phyloP scores from a whole-genome alignment of 2,329 filamentous ascomycete species.

The Salinomyces thailandicus region DNA sequence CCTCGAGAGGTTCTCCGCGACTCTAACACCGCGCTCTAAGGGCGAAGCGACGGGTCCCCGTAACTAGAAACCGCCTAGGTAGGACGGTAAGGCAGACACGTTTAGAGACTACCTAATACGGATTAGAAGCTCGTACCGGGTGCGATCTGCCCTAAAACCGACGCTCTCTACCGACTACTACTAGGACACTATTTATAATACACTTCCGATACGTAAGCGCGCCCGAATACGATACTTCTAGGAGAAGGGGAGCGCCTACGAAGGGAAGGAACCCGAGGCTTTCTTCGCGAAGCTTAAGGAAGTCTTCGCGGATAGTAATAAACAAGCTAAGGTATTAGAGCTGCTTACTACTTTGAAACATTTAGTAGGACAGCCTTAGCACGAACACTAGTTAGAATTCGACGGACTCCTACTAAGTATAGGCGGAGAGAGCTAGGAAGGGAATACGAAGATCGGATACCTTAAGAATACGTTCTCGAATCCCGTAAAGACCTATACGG shows the following conservation, averaged over 20 bases:
- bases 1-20: too few species aligned
- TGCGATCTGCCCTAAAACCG: not conserved
- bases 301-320: not conserved
- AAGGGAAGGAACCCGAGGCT: not conserved
- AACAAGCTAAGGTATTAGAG: conserved; percentile 7
- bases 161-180: not conserved
- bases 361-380: conserved; percentile 4
- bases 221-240: not conserved
- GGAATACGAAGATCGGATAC: conserved; percentile 4
- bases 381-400: conserved; percentile 11
- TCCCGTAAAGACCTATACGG: not conserved
- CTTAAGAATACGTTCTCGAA: conserved; percentile 4
- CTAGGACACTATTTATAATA: not conserved
- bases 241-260: not conserved
- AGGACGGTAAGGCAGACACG: not conserved
- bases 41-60: too few species aligned
- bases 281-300: not conserved
- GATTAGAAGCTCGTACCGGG: not conserved
- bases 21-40: too few species aligned
- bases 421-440: not conserved
- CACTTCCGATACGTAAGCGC: not conserved
- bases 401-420: conserved; percentile 5
- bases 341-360: conserved; percentile 5
- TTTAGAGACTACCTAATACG: not conserved
- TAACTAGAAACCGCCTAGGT: not conserved